phyloP scores from a whole-genome alignment of 169 alveolate species.

The Plasmodium falciparum region DNA sequence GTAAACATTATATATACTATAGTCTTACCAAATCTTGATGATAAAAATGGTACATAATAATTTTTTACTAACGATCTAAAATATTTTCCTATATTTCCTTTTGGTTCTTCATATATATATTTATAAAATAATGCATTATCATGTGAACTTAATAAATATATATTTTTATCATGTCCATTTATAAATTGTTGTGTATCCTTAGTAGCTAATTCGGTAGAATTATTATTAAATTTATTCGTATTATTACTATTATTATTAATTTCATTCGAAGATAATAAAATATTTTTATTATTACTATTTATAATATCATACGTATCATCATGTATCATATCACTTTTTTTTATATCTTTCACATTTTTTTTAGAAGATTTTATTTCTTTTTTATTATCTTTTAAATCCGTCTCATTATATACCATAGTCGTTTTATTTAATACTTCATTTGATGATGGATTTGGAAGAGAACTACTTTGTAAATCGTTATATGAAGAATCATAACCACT shows the following conservation, averaged over 20 bases:
- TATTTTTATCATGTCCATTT: constrained; percentile 23
- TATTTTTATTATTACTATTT: background rate
- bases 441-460: too few relatives aligned
- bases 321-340: background rate
- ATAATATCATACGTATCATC: background rate
- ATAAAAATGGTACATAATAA: constrained; percentile 68
- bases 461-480: too few relatives aligned
- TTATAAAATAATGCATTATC: constrained; percentile 69
- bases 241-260: background rate
- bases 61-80: constrained; percentile 32
- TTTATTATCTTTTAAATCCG: background rate
- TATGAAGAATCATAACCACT: too few relatives aligned
- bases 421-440: too few relatives aligned
- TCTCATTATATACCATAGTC: background rate
- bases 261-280: background rate
- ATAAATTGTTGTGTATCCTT: constrained; percentile 26
- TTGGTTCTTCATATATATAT: constrained; percentile 72
- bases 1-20: constrained; percentile 38
- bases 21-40: constrained; percentile 43
- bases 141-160: constrained; percentile 48
- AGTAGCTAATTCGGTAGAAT: constrained; percentile 35
- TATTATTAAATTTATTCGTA: constrained; percentile 24
- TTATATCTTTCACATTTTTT: background rate
- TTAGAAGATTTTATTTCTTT: background rate
- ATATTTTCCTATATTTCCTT: constrained; percentile 67